Evolutionary conservation across 1,139 yeast species (phyloP).

Genomic region (Suhomyces wounanorum): DNA sequence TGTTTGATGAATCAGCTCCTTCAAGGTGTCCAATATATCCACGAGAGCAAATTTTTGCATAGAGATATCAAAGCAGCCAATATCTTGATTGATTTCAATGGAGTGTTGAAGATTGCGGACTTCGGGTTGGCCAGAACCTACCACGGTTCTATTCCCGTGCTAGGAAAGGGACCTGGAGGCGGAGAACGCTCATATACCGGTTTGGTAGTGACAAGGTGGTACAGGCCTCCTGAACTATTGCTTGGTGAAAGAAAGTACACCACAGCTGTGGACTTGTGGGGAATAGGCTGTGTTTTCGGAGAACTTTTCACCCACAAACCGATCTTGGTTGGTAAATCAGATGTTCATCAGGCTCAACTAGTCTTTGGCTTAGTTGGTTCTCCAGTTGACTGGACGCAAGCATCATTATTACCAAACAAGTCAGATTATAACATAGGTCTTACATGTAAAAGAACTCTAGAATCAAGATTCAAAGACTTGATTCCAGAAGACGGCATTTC

Average conservation of each 20-base stretch:
- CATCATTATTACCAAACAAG: conserved; percentile 62
- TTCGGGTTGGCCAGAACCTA: conserved; percentile 85
- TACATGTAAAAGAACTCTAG: conserved; percentile 57
- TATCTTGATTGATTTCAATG: conserved; percentile 73
- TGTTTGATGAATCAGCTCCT: conserved; percentile 80
- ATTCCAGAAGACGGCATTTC: conserved; percentile 39
- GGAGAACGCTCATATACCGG: conserved; percentile 82
- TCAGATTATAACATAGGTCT: conserved; percentile 44
- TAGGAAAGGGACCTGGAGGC: conserved; percentile 64
- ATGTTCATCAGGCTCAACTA: conserved; percentile 84
- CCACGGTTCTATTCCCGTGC: conserved; percentile 67
- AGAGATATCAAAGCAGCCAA: conserved; percentile 96
- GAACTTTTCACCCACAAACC: conserved; percentile 84
- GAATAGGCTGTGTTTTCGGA: conserved; percentile 93
- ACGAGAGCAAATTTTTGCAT: conserved; percentile 70
- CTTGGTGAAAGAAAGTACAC: conserved; percentile 86
- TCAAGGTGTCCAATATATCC: conserved; percentile 80
- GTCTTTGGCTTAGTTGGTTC: conserved; percentile 83
- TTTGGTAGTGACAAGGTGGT: conserved; percentile 95
- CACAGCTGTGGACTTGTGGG: conserved; percentile 96
- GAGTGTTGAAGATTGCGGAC: conserved; percentile 82
- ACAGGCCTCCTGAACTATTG: conserved; percentile 90
- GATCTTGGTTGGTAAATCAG: conserved; percentile 81
- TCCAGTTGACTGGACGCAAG: conserved; percentile 74
- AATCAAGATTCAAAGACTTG: conserved; percentile 38